These are phyloP conservation scores for Dalbergia cochinchinensis DNA, from an alignment of 306 rosid genomes.

Conservation along the genomic window DNA sequence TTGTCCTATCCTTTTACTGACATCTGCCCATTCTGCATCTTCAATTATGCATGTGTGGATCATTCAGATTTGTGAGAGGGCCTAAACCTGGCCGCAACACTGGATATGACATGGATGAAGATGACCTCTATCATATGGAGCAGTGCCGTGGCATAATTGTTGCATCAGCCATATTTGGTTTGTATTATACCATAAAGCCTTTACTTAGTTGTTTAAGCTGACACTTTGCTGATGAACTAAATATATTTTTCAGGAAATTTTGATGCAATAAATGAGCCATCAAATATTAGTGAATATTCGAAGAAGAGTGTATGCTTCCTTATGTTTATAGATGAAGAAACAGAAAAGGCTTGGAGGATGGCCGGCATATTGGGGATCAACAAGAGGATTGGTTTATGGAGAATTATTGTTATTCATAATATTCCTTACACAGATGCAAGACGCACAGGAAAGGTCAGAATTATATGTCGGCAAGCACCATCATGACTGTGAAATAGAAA, in stretches of 20 bases:
- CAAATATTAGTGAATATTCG: constrained; percentile 70
- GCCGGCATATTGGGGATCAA: constrained; percentile 61
- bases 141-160: constrained; percentile 87
- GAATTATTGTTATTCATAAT: constrained; percentile 73
- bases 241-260: constrained; percentile 73
- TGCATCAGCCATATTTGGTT: constrained; percentile 93
- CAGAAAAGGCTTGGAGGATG: constrained; percentile 65
- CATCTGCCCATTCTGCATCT: constrained; percentile 35
- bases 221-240: constrained; percentile 41
- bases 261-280: constrained; percentile 86
- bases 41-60: constrained; percentile 48
- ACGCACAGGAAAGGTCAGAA: constrained; percentile 87
- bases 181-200: constrained; percentile 36
- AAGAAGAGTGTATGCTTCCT: constrained; percentile 84
- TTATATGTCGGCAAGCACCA: constrained; percentile 23
- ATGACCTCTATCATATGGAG: constrained; percentile 79
- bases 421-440: constrained; percentile 84
- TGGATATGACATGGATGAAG: constrained; percentile 84
- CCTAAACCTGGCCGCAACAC: constrained; percentile 81
- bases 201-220: constrained; percentile 32
- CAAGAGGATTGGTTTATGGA: constrained; percentile 89
- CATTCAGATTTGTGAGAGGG: constrained; percentile 82
- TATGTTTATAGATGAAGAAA: constrained; percentile 85
- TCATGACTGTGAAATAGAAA: constrained; percentile 31
- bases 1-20: constrained; percentile 24